Percentiles rank a stretch among this genome's conserved stretches.
Conservation (phyloP, 805 yeast species). For the Yarrowia sp. region DNA sequence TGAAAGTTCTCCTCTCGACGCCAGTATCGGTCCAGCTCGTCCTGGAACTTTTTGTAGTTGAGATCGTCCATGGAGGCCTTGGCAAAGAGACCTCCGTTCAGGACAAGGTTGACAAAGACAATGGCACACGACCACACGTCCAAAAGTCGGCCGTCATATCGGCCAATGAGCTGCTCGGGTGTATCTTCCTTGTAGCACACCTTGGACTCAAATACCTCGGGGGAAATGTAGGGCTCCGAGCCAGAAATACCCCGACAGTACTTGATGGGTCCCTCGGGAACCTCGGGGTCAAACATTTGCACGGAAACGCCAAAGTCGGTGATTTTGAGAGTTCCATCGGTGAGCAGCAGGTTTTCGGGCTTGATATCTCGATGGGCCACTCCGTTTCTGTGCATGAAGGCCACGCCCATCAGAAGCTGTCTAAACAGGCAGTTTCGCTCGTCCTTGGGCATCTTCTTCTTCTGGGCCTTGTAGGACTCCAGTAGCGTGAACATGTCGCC, state of each 20-base stretch:
- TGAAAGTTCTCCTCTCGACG: slow-evolving; percentile 38
- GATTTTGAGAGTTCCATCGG: slow-evolving; percentile 78
- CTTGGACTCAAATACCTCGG: slow-evolving; percentile 67
- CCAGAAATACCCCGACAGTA: slow-evolving; percentile 74
- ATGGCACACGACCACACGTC: slow-evolving; percentile 96
- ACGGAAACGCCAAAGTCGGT: slow-evolving; percentile 88
- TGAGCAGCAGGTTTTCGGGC: slow-evolving; percentile 81
- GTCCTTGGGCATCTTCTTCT: slow-evolving; percentile 74
- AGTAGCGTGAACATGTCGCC: slow-evolving; percentile 84
- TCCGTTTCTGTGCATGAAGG: slow-evolving; percentile 89
- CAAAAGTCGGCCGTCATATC: slow-evolving; percentile 78
- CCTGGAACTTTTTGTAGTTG: slow-evolving; percentile 42
- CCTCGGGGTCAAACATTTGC: slow-evolving; percentile 59
- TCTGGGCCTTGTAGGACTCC: slow-evolving; percentile 81
- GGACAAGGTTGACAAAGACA: slow-evolving; percentile 83
- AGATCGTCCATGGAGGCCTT: slow-evolving; percentile 46
- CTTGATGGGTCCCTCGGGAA: slow-evolving; percentile 53
- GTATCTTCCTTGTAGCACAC: slow-evolving; percentile 45
- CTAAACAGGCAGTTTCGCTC: slow-evolving; percentile 93
- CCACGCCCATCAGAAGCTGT: slow-evolving; percentile 82
- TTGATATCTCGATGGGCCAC: slow-evolving; percentile 89
- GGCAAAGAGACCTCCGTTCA: slow-evolving; percentile 48
- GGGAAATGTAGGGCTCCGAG: slow-evolving; percentile 88
- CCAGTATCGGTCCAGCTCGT: slow-evolving; percentile 41
- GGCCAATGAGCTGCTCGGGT: slow-evolving; percentile 14